Base-by-base conservation (phyloP, 495 filamentous ascomycete species). In the Apodospora peruviana region DNA sequence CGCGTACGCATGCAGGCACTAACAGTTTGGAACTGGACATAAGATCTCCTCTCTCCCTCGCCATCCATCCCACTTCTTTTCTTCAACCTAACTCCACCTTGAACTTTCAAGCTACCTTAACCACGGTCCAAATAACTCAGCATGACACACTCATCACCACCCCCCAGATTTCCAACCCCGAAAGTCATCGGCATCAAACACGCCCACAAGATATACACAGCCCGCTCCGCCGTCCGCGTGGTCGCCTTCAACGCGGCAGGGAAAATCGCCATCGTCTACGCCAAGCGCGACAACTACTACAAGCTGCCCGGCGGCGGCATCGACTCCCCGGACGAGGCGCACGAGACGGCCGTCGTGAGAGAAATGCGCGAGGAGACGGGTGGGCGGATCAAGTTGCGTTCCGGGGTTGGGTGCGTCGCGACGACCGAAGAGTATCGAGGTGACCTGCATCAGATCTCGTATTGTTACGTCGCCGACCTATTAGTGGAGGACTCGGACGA, bases 281-380 rank as follows among this genome's bases (percentile, higher is more conserved):
- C 47, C 40, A 46, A 47, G 29, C 25, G 47, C 23, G 50, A 51
- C 21, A 56, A 54, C 37, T 60, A 58, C 40, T 61, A 61, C 45
- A 62, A 64, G 45, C 53, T 60, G 8, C 60, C 60, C 0, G 57
- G 61, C 18, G 57, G 59, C 37, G 59, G 58, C 29, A 52, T 60
- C 25, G 56, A 62, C 17, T n/a, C n/a, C n/a, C 23, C 21, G 3
- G 49, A 36, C 39, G 63, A 61, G 32, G 50, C 56, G 10, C 56
- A 64, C 40, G 8, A 17, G 4, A 22, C 29, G 2, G 59, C 61
- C 4, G 54, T 43, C 10, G 10, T 25, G 22, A 41, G 59, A 19
- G 58, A 61, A 34, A 45, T 54, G 16, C 43, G 37, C 3, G 62
- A 66, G 44, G 60, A 64, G 50, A 64, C 55, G 4, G 62, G 62